Evolutionary conservation across 2,329 filamentous ascomycete genomes (phyloP).

Genomic region (Moelleriella libera): DNA sequence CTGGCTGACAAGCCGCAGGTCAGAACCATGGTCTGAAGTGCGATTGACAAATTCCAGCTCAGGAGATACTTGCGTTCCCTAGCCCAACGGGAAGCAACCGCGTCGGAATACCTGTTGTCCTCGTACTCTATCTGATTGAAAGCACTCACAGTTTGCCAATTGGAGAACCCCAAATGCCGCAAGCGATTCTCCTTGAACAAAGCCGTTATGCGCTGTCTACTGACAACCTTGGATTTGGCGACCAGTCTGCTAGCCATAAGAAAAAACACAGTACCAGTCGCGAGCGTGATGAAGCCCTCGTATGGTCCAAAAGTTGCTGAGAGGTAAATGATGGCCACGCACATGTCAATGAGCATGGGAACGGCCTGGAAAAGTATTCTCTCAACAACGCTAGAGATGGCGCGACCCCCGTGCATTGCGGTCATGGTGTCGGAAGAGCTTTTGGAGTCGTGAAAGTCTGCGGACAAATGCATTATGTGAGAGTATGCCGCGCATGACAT

Average conservation of each 20-base stretch:
- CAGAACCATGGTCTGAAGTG: conserved; percentile 48
- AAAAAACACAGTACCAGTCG: conserved; percentile 41
- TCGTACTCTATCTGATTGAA: conserved; percentile 47
- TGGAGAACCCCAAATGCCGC: conserved; percentile 39
- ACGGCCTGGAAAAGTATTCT: conserved; percentile 42
- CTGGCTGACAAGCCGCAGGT: conserved; percentile 55
- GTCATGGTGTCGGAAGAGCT: conserved; percentile 44
- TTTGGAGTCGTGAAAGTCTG: conserved; percentile 47
- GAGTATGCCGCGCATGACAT: conserved; percentile 41
- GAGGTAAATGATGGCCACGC: conserved; percentile 44
- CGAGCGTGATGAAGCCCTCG: conserved; percentile 47
- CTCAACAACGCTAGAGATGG: conserved; percentile 41
- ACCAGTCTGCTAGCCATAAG: conserved; percentile 39
- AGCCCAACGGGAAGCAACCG: conserved; percentile 27
- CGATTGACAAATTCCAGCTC: conserved; percentile 35
- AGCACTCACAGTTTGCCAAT: conserved; percentile 44
- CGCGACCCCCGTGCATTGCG: conserved; percentile 39
- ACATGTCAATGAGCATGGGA: conserved; percentile 46
- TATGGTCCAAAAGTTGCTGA: conserved; percentile 44
- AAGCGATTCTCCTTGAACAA: conserved; percentile 41
- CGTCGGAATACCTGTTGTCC: conserved; percentile 36
- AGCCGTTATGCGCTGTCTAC: conserved; percentile 35
- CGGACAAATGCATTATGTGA: conserved; percentile 45
- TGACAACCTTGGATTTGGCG: conserved; percentile 30
- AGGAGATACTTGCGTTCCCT: conserved; percentile 22